Conservation (phyloP, 2,329 filamentous ascomycete species). For the Cordyceps tenuipes region DNA sequence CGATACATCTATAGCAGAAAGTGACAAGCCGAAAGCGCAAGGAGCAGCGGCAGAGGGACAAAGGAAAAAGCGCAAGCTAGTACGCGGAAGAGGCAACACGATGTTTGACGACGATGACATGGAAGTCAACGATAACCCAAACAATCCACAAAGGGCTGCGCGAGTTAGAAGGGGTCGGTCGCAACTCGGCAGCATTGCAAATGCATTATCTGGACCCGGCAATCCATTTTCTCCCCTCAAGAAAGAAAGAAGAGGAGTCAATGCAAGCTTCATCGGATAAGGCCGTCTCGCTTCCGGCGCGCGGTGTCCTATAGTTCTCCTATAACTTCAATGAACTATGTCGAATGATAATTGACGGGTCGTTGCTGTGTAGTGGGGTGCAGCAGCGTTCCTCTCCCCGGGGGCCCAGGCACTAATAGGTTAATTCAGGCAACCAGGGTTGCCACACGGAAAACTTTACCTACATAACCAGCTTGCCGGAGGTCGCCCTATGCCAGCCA, state of each 20-base stretch:
- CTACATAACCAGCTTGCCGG: neutral
- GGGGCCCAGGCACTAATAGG: no score
- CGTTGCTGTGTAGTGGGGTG: no score
- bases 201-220: slow-evolving; percentile 37
- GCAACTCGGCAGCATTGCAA: slow-evolving; percentile 32
- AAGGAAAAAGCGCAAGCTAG: slow-evolving; percentile 67
- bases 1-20: neutral
- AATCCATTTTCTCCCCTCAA: slow-evolving; percentile 64
- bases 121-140: neutral
- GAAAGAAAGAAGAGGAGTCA: slow-evolving; percentile 54
- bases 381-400: no score
- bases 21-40: slow-evolving; percentile 14
- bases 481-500: neutral
- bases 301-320: neutral
- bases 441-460: neutral
- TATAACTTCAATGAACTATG: neutral
- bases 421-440: neutral
- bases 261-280: slow-evolving; percentile 51
- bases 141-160: neutral
- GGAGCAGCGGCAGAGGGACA: slow-evolving; percentile 27
- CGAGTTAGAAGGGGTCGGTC: slow-evolving; percentile 18
- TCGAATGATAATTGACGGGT: no score
- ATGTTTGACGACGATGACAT: slow-evolving; percentile 60
- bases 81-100: slow-evolving; percentile 53
- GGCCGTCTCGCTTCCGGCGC: neutral